Conservation (phyloP, 2,329 filamentous ascomycete genomes). For the Zasmidium cellare region DNA sequence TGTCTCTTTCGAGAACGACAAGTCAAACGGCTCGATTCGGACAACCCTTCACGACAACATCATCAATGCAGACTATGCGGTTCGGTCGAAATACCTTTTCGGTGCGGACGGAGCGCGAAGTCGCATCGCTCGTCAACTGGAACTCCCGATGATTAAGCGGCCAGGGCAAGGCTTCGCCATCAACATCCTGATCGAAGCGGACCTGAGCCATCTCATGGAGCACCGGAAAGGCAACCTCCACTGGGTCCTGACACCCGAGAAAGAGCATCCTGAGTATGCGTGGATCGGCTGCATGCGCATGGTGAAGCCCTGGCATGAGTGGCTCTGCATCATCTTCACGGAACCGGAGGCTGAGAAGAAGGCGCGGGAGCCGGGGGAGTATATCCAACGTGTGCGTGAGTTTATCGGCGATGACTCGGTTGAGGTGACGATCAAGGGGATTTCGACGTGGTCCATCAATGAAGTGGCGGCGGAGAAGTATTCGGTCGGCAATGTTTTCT, state of each 20-base stretch:
- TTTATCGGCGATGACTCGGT: neutral
- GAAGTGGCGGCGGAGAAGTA: neutral
- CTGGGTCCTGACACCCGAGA: constrained; percentile 44
- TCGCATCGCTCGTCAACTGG: constrained; percentile 43
- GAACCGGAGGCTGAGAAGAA: constrained; percentile 15
- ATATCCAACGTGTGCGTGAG: neutral
- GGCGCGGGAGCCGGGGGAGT: neutral
- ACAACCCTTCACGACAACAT: neutral
- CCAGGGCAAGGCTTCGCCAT: constrained; percentile 45
- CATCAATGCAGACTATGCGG: constrained; percentile 33
- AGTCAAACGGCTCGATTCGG: neutral
- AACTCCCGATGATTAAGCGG: constrained; percentile 41
- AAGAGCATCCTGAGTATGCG: neutral
- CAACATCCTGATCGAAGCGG: constrained; percentile 43
- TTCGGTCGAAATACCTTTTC: constrained; percentile 55
- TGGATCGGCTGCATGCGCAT: constrained; percentile 41
- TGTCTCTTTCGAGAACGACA: neutral
- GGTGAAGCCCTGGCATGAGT: constrained; percentile 63
- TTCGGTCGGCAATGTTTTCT: constrained; percentile 47
- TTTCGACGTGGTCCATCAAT: neutral
- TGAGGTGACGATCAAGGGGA: neutral
- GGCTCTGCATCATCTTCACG: constrained; percentile 39
- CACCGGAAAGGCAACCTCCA: constrained; percentile 57
- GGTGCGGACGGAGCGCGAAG: constrained; percentile 55
- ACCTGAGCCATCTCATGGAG: constrained; percentile 50